These are phyloP conservation scores for Epichloe typhina DNA, from an alignment of 2,329 filamentous ascomycete genomes.

Conservation along the genomic window DNA sequence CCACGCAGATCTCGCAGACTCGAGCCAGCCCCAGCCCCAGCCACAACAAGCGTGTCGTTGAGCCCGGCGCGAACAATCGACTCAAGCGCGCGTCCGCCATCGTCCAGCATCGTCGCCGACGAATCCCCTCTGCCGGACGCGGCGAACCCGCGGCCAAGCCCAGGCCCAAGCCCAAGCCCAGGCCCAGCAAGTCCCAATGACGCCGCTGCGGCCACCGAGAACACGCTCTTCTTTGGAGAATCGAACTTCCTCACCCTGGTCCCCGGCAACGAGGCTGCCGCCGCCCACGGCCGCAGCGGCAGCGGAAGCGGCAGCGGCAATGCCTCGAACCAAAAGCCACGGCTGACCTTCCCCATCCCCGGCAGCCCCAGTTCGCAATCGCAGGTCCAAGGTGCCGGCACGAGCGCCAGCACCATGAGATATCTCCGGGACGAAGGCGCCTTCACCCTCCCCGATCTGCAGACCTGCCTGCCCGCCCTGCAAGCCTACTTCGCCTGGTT, in stretches of 20 bases:
- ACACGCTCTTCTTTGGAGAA: conserved; percentile 23
- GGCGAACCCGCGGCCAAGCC: neutral
- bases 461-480: conserved; percentile 29
- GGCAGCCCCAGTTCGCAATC: conserved; percentile 13
- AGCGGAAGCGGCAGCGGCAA: neutral
- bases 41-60: conserved; percentile 1
- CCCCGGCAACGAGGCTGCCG: conserved; percentile 11
- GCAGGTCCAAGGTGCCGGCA: conserved; percentile 18
- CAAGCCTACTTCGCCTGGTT: conserved; percentile 43
- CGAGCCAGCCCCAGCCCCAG: conserved; percentile 7
- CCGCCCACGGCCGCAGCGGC: neutral
- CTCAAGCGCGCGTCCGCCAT: neutral
- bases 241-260: conserved; percentile 26
- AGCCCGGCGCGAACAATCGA: neutral
- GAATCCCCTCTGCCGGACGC: neutral
- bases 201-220: conserved; percentile 1
- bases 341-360: conserved; percentile 19
- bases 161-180: neutral
- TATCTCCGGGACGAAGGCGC: conserved; percentile 32
- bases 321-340: conserved; percentile 9
- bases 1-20: conserved; percentile 11
- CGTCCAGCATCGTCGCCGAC: conserved; percentile 2
- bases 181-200: neutral
- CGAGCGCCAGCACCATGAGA: conserved; percentile 32
- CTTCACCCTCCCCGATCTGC: conserved; percentile 30